A percentile compares a stretch with the other conserved stretches of the same genome.
Evolutionary conservation across 2,329 filamentous ascomycete genomes (phyloP).

Genomic region (Cladosporium velox): DNA sequence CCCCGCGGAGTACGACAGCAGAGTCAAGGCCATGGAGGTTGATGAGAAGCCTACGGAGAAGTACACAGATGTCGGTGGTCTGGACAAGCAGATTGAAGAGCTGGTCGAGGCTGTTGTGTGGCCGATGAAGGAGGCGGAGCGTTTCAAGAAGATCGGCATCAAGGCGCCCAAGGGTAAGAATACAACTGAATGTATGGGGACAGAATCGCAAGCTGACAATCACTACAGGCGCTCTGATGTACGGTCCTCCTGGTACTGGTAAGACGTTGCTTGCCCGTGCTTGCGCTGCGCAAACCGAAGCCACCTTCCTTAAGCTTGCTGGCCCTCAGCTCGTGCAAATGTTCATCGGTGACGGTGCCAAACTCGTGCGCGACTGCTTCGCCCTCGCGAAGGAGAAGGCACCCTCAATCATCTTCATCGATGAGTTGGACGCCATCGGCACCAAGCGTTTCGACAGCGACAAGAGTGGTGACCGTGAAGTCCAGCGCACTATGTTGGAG

Average conservation of each 20-base stretch:
- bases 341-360: constrained; percentile 98
- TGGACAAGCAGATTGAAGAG: constrained; percentile 99
- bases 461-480: constrained; percentile 93
- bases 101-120: constrained; percentile 97
- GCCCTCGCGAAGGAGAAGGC: constrained; percentile 98
- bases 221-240: constrained; percentile 85
- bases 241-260: constrained; percentile 86
- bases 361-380: constrained; percentile 96
- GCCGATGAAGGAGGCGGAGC: constrained; percentile 99
- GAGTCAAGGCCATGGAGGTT: constrained; percentile 99
- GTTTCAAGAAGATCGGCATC: constrained; percentile 99
- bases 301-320: constrained; percentile 97
- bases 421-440: constrained; percentile 98
- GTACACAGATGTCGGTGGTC: constrained; percentile 94
- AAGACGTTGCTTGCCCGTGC: constrained; percentile 92
- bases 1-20: constrained; percentile 96
- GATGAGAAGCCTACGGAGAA: constrained; percentile 99
- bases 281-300: constrained; percentile 95
- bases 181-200: not conserved
- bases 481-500: constrained; percentile 98
- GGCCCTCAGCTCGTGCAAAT: constrained; percentile 98
- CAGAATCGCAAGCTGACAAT: constrained; percentile 20
- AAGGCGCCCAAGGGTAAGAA: constrained; percentile 91
- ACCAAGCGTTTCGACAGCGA: constrained; percentile 95
- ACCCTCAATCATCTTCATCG: constrained; percentile 99